Conservation (phyloP, 352 stramenopile genomes). For the Phytopythium ostracodes region DNA sequence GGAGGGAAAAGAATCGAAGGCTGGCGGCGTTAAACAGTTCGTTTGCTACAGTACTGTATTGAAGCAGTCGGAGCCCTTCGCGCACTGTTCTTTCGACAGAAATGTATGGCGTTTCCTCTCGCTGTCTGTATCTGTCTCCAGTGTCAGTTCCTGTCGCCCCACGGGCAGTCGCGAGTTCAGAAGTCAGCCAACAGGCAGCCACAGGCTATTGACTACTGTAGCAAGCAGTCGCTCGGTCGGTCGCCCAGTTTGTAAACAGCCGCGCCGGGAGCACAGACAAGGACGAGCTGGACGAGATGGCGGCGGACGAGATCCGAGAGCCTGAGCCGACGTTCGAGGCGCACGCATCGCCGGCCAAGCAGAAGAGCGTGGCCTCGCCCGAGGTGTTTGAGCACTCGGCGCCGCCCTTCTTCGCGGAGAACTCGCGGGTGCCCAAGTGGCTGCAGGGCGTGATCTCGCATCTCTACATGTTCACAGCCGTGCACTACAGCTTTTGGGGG, state of each 20-base stretch:
- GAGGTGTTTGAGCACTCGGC: constrained; percentile 25
- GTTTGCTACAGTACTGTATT: too few relatives aligned
- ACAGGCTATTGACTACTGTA: too few relatives aligned
- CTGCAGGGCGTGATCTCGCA: constrained; percentile 23
- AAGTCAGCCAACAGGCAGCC: too few relatives aligned
- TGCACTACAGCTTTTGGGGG: constrained; percentile 48
- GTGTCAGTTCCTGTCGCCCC: background rate
- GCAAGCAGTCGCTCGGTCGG: too few relatives aligned
- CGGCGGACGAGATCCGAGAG: background rate
- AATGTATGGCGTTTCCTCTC: background rate
- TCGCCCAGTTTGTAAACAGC: background rate
- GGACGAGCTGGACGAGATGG: background rate
- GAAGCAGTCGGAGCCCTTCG: too few relatives aligned
- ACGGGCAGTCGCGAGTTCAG: background rate
- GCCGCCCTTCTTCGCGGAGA: constrained; percentile 22
- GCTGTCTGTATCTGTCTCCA: background rate
- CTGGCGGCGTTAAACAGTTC: too few relatives aligned
- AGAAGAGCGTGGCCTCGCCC: background rate
- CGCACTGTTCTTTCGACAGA: too few relatives aligned
- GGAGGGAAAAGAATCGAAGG: background rate
- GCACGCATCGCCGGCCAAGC: background rate
- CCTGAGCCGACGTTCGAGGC: constrained; percentile 3
- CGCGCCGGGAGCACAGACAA: background rate
- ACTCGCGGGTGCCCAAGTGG: constrained; percentile 24
- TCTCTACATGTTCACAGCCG: constrained; percentile 30